These are phyloP conservation scores for Monosporascus sp. DNA, from an alignment of 2,329 filamentous ascomycete genomes.

Conservation along the genomic window DNA sequence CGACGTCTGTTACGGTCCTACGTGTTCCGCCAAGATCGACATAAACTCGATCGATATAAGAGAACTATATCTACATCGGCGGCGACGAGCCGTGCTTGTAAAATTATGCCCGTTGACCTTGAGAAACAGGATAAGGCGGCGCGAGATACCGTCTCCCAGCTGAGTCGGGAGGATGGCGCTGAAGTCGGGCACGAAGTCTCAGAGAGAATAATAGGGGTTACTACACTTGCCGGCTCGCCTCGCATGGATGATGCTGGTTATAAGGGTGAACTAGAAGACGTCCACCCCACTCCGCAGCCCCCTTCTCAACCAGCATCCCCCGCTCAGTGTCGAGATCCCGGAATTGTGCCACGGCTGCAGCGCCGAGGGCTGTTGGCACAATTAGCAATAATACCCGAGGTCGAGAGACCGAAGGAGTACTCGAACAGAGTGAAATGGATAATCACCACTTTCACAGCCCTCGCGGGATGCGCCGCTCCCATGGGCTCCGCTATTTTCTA, in stretches of 20 bases:
- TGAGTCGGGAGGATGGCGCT: background rate
- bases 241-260: background rate
- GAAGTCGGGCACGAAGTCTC: background rate
- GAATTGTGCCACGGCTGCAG: conserved; percentile 15
- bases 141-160: background rate
- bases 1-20: too few relatives aligned
- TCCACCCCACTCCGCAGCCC: background rate
- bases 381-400: conserved; percentile 71
- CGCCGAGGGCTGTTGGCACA: conserved; percentile 70
- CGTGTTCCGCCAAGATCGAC: too few relatives aligned
- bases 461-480: conserved; percentile 73
- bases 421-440: conserved; percentile 73
- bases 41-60: too few relatives aligned
- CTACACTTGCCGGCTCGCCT: background rate
- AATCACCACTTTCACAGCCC: conserved; percentile 71
- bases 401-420: conserved; percentile 72
- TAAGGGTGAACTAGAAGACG: background rate
- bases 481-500: conserved; percentile 83
- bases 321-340: conserved; percentile 8
- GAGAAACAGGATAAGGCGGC: background rate
- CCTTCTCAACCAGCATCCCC: conserved; percentile 11
- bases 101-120: background rate
- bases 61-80: too few relatives aligned
- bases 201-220: background rate
- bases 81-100: background rate